phyloP scores from a whole-genome alignment of 78 protist species.

The Anaeramoeba flamelloides region DNA sequence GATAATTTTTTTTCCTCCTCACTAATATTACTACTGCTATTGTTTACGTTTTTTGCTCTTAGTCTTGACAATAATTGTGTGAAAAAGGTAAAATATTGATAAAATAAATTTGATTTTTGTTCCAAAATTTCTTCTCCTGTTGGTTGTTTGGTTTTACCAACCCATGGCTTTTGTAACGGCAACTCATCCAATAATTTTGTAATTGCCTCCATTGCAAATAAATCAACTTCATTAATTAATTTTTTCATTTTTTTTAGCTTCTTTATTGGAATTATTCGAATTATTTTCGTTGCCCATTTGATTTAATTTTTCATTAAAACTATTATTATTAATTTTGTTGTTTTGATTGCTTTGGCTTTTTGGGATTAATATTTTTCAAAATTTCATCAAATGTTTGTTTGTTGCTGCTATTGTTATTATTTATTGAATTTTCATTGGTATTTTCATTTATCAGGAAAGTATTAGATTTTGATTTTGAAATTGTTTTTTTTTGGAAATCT shows the following conservation, averaged over 20 bases:
- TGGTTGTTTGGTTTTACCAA: neutral
- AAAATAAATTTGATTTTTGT: constrained; percentile 16
- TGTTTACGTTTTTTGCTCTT: too few species aligned
- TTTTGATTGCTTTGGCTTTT: too few species aligned
- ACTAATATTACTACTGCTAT: neutral
- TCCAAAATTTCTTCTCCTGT: constrained; percentile 13
- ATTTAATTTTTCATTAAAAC: too few species aligned
- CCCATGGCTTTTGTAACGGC: neutral
- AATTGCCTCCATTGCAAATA: neutral
- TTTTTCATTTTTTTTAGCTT: neutral
- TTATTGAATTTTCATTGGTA: too few species aligned
- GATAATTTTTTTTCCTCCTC: neutral
- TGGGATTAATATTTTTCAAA: too few species aligned
- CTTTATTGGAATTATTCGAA: neutral
- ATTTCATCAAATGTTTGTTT: too few species aligned
- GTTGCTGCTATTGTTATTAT: too few species aligned
- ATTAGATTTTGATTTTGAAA: neutral
- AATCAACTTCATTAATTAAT: neutral
- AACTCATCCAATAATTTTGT: neutral
- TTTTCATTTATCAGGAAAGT: too few species aligned
- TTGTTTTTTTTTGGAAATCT: neutral
- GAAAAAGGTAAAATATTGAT: constrained; percentile 36
- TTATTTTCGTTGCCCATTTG: neutral
- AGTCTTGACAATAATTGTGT: constrained; percentile 21
- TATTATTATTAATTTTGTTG: too few species aligned